Evolutionary conservation across 495 filamentous ascomycete species (phyloP), one percentile per base, ranked within the genome.

Genomic region (Aspergillus sparsus): DNA sequence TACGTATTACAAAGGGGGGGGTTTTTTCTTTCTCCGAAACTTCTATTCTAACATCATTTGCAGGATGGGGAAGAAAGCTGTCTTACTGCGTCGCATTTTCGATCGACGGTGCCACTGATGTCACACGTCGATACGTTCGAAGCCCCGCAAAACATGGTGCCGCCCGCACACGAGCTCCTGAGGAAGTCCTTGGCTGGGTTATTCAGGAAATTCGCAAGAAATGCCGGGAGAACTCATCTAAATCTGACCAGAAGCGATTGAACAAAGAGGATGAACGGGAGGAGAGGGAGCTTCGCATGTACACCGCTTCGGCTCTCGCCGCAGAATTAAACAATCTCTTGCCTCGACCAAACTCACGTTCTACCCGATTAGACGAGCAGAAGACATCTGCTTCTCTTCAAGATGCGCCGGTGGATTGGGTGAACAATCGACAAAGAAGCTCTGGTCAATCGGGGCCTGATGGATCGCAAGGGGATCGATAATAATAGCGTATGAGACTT

Each of bases 1-100:
- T 85, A 72, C 58, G 79, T 74, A 5, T 54, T 11, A 27, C 21
- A 27, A 3, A 27, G 3, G 21, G 3, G n/a, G n/a, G n/a, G n/a
- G 41, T 41, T 13, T n/a, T 46, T 39, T 46, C 21, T n/a, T 18
- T 41, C 54, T n/a, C 11, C 47, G 13, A 27, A 44, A 37, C 4
- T 32, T 37, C 7, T 37, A 16, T 46, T 27, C 34, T 53, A 35
- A 62, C 52, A 33, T 49, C 35, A 15, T 37, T 34, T 51, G 12
- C 46, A 87, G 85, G 88, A 60, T 98, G 94, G 94, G 83, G 87
- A 54, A 91, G 93, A 72, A 93, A 95, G 75, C 87, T 98, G 77
- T 89, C 91, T 0, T 99, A 99, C 76, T 97, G 92, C 77, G 86
- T 99, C 60, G 94, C 94, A 41, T 99, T 99, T 73, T 95, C 91